Conservation (phyloP, 164 flowering plant species). For the Vitis vinifera region DNA sequence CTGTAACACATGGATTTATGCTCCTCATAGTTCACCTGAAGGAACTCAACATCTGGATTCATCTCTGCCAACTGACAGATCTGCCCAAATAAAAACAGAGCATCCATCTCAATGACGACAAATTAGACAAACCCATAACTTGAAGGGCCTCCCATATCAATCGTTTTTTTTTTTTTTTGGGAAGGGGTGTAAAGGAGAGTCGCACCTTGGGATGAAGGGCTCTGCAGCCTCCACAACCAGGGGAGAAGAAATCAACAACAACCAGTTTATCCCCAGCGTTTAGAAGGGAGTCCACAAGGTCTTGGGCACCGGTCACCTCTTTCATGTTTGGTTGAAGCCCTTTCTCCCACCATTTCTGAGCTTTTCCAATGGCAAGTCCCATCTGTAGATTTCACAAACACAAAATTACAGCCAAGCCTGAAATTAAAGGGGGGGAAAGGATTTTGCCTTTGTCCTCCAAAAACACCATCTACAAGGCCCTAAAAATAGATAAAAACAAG, state of each 20-base stretch:
- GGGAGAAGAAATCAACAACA: constrained; percentile 78
- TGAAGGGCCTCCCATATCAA: too few species aligned
- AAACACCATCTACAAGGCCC: too few species aligned
- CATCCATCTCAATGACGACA: background rate
- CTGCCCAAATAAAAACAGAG: constrained; percentile 30
- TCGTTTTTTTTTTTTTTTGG: too few species aligned
- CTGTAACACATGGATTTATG: constrained; percentile 86
- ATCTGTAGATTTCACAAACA: constrained; percentile 26
- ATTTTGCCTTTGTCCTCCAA: too few species aligned
- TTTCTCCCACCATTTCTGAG: constrained; percentile 84
- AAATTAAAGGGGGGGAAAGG: background rate
- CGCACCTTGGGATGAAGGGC: constrained; percentile 91
- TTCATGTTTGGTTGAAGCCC: constrained; percentile 72
- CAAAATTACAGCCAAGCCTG: background rate
- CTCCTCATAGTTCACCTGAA: constrained; percentile 78
- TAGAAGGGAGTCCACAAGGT: constrained; percentile 62
- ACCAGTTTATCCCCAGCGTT: constrained; percentile 74
- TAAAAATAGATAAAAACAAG: background rate
- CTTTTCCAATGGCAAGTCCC: constrained; percentile 43
- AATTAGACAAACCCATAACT: too few species aligned
- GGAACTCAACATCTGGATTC: constrained; percentile 72
- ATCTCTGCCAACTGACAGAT: constrained; percentile 78
- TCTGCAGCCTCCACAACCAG: constrained; percentile 91
- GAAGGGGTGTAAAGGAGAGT: too few species aligned
- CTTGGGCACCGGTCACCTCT: constrained; percentile 61